These are phyloP conservation scores for Diphasiastrum complanatum DNA, from an alignment of 83 land plant species.

Conservation along the genomic window DNA sequence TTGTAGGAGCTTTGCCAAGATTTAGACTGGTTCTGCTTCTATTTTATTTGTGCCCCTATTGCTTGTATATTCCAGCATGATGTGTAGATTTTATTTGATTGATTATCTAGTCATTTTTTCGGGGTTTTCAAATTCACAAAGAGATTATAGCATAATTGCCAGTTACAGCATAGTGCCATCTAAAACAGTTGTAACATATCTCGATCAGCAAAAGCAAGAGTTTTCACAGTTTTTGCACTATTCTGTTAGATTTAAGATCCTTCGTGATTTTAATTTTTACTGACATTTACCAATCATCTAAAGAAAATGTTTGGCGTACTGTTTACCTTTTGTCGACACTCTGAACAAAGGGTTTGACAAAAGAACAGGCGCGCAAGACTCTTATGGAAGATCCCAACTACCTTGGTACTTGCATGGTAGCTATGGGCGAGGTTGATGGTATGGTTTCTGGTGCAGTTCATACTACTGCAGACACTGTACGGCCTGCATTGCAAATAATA, in stretches of 20 bases:
- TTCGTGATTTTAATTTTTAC: not conserved
- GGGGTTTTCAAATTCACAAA: too few relatives aligned
- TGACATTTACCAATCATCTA: not conserved
- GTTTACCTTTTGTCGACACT: not conserved
- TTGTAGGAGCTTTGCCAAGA: too few relatives aligned
- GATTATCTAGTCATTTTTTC: too few relatives aligned
- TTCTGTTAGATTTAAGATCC: not conserved
- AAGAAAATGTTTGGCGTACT: not conserved
- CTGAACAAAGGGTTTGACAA: conserved; percentile 36
- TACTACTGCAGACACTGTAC: conserved; percentile 44
- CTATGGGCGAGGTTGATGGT: conserved; percentile 46
- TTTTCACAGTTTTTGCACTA: not conserved
- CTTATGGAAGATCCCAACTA: conserved; percentile 32
- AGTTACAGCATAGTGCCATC: too few relatives aligned
- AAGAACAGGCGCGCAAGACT: conserved; percentile 26
- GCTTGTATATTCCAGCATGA: too few relatives aligned
- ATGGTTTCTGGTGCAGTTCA: conserved; percentile 50
- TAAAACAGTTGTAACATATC: too few relatives aligned
- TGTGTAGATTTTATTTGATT: too few relatives aligned
- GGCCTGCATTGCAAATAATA: conserved; percentile 45
- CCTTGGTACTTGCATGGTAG: conserved; percentile 44
- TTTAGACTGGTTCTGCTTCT: too few relatives aligned
- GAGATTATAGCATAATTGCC: too few relatives aligned
- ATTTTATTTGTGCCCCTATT: too few relatives aligned
- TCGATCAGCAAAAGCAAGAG: not conserved